A percentile compares a stretch with the other conserved stretches of the same genome.
Evolutionary conservation across 805 yeast genomes (phyloP).

Genomic region (Danielozyma ontarioensis): DNA sequence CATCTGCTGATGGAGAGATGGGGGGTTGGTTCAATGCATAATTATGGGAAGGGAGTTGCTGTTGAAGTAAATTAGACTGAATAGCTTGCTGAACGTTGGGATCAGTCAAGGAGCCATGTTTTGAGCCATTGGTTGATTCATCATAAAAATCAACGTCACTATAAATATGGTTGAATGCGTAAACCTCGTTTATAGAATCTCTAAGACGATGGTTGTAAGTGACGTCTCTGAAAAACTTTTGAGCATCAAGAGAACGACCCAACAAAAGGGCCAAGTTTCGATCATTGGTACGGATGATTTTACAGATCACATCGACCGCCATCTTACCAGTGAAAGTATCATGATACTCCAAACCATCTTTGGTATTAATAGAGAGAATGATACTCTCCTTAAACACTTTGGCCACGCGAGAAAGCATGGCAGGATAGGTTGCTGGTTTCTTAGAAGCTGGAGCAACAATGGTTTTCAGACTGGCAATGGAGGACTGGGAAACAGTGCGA

Average conservation of each 20-base stretch:
- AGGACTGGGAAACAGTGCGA: conserved; percentile 22
- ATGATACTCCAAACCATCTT: conserved; percentile 87
- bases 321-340: conserved; percentile 92
- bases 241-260: conserved; percentile 92
- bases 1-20: conserved; percentile 7
- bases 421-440: conserved; percentile 82
- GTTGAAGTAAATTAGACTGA: conserved; percentile 13
- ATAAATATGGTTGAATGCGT: conserved; percentile 66
- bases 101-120: conserved; percentile 22
- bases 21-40: conserved; percentile 13
- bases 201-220: conserved; percentile 90
- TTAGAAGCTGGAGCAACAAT: conserved; percentile 35
- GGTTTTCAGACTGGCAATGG: conserved; percentile 36
- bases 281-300: conserved; percentile 84
- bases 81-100: conserved; percentile 7
- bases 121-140: conserved; percentile 25
- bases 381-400: conserved; percentile 65
- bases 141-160: conserved; percentile 40
- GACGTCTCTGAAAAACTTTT: conserved; percentile 90
- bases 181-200: conserved; percentile 82
- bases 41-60: conserved; percentile 15
- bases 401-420: conserved; percentile 81
- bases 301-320: conserved; percentile 87
- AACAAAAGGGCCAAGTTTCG: conserved; percentile 82
- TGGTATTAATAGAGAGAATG: conserved; percentile 70